Conservation (phyloP, 129 eudicot species). For the Pulicaria dysenterica region DNA sequence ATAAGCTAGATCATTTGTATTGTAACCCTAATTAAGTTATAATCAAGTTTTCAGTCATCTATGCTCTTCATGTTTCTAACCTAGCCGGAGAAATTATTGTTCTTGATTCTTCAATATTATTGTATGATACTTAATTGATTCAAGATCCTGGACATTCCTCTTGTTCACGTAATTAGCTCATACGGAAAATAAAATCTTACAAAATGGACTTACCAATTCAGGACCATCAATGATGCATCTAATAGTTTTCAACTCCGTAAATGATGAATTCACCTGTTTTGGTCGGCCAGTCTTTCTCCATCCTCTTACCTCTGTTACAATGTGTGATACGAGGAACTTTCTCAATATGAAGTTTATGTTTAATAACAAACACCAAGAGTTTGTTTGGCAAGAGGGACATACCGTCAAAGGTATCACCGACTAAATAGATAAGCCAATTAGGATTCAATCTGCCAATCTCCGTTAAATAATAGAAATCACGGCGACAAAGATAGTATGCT, state of each 20-base stretch:
- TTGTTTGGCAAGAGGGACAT: neutral
- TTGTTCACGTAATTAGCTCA: no score
- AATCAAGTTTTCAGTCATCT: no score
- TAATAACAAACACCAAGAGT: neutral
- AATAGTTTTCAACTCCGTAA: neutral
- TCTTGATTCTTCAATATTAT: no score
- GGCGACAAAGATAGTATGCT: conserved; percentile 12
- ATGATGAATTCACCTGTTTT: neutral
- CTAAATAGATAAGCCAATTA: conserved; percentile 12
- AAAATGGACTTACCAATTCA: neutral
- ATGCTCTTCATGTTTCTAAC: no score
- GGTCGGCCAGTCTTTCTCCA: conserved; percentile 24
- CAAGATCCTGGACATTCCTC: no score
- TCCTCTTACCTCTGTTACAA: conserved; percentile 27
- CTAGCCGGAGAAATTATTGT: no score
- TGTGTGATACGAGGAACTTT: neutral
- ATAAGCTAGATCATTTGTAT: no score
- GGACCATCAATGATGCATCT: conserved; percentile 9
- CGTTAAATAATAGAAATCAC: conserved; percentile 9
- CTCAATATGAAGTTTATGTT: neutral
- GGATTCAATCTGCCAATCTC: conserved; percentile 12
- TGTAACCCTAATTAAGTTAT: no score
- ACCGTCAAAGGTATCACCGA: conserved; percentile 19
- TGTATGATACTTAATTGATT: no score
- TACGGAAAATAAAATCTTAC: no score